Conservation (phyloP, 2,329 filamentous ascomycete genomes). For the Colletotrichum liriopes region DNA sequence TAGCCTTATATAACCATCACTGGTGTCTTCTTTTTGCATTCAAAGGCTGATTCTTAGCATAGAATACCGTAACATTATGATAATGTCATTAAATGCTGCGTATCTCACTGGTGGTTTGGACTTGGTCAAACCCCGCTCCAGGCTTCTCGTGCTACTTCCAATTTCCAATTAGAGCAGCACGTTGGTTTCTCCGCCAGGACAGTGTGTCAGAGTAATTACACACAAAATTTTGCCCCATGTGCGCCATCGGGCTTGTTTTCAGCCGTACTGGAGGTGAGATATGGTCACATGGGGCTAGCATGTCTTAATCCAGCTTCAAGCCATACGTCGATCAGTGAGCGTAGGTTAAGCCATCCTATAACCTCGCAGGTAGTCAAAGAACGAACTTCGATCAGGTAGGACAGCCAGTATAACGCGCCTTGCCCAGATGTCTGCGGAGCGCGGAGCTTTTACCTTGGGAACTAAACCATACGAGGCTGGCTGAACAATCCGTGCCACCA, state of each 20-base stretch:
- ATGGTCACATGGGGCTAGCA: neutral
- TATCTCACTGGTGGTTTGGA: neutral
- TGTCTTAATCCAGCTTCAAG: neutral
- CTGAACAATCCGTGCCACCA: neutral
- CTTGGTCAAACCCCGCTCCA: too few species aligned
- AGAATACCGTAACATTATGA: neutral
- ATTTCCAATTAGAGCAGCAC: neutral
- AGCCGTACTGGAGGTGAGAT: neutral
- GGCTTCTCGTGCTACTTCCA: too few species aligned
- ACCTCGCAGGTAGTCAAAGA: neutral
- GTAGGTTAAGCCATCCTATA: neutral
- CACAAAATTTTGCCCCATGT: neutral
- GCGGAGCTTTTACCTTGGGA: neutral
- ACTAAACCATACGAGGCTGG: constrained; percentile 3
- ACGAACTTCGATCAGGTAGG: neutral
- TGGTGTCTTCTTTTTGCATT: neutral
- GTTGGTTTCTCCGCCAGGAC: neutral
- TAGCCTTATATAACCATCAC: neutral
- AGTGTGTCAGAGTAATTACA: neutral
- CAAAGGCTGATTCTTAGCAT: neutral
- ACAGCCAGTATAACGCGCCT: neutral
- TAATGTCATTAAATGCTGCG: neutral
- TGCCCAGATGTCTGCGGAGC: too few species aligned
- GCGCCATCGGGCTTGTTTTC: neutral
- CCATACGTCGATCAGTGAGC: neutral